Conservation (phyloP, 140 eudicot genomes). For the Cichorium intybus region DNA sequence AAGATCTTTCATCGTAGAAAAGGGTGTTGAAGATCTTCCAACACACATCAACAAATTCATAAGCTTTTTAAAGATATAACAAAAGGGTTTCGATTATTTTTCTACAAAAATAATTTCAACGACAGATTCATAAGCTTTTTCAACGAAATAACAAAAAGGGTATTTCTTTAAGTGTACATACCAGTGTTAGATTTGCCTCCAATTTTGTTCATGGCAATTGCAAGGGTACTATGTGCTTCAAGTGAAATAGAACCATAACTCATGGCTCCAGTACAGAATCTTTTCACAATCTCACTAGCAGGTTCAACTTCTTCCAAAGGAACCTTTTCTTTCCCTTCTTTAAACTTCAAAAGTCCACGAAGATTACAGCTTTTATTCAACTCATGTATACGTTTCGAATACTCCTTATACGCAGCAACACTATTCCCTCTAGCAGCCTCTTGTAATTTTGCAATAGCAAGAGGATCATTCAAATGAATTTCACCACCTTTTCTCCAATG, state of each 20-base stretch:
- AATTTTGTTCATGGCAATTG: conserved; percentile 91
- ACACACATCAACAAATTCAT: too few relatives aligned
- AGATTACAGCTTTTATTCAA: conserved; percentile 76
- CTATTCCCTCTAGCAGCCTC: conserved; percentile 94
- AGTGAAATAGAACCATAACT: conserved; percentile 96
- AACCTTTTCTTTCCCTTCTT: conserved; percentile 56
- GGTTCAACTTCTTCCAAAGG: conserved; percentile 96
- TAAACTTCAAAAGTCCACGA: conserved; percentile 88
- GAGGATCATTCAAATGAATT: conserved; percentile 87
- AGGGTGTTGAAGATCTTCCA: not conserved
- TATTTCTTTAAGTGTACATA: conserved; percentile 21
- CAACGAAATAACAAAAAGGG: not conserved
- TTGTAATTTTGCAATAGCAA: conserved; percentile 91
- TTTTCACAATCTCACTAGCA: conserved; percentile 95
- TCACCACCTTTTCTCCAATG: conserved; percentile 99
- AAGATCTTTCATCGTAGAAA: not conserved
- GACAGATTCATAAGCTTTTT: not conserved
- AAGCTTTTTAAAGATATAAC: not conserved
- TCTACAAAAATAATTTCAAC: not conserved
- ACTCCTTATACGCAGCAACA: conserved; percentile 92
- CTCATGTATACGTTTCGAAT: conserved; percentile 85
- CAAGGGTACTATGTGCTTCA: conserved; percentile 96
- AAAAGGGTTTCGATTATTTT: not conserved
- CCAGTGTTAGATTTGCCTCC: conserved; percentile 99
- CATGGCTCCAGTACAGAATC: conserved; percentile 98